Percentiles rank a stretch among this genome's conserved stretches.
phyloP scores from a whole-genome alignment of 23 red algal species.

The Agarophyton chilense region DNA sequence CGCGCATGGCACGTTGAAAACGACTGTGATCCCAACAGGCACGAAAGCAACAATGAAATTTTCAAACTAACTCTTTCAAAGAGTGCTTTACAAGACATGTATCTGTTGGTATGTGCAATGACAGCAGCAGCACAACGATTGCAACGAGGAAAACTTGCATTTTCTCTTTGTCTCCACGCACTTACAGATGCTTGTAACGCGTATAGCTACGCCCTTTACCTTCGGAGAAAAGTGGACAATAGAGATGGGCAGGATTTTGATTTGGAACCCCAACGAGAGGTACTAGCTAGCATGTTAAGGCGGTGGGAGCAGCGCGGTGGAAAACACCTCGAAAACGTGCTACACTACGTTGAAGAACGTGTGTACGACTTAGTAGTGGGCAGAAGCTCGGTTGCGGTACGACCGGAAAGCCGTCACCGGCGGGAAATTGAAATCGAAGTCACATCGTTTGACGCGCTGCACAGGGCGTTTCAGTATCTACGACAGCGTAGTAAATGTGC shows the following conservation, averaged over 20 bases:
- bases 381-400: not conserved
- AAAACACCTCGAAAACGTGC: not conserved
- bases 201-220: conserved; percentile 39
- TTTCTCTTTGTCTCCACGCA: conserved; percentile 6
- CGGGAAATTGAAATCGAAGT: conserved; percentile 47
- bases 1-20: conserved; percentile 69
- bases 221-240: conserved; percentile 5
- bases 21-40: conserved; percentile 11
- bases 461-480: conserved; percentile 27
- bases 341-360: conserved; percentile 35
- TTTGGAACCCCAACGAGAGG: conserved; percentile 10
- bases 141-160: conserved; percentile 21
- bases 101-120: conserved; percentile 15
- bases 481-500: not conserved
- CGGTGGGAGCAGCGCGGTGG: conserved; percentile 1
- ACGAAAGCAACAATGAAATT: conserved; percentile 13
- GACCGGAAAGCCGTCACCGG: conserved; percentile 64
- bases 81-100: conserved; percentile 26
- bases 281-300: not conserved
- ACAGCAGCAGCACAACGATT: conserved; percentile 20
- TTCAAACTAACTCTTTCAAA: conserved; percentile 8
- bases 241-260: conserved; percentile 4
- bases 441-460: conserved; percentile 54
- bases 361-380: conserved; percentile 27
- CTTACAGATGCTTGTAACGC: conserved; percentile 52